Percentiles rank a stretch among this genome's conserved stretches.
Evolutionary conservation across 192 early-diverging fungal species (phyloP).

Genomic region (Coemansia sp.): DNA sequence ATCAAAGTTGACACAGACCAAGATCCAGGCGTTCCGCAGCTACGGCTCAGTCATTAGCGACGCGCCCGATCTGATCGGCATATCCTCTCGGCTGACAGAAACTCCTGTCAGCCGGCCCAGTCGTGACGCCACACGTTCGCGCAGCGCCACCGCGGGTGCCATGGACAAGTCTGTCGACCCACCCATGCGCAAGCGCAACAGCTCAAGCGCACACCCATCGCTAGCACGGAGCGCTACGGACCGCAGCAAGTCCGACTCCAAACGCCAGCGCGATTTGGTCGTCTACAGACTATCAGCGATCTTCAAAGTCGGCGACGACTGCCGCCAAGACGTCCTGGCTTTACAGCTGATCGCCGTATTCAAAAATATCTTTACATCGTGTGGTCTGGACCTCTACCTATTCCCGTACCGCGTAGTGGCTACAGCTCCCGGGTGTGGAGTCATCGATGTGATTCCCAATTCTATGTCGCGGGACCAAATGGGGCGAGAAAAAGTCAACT

Average conservation of each 20-base stretch:
- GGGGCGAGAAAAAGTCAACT: slow-evolving; percentile 98
- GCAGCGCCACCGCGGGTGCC: slow-evolving; percentile 4
- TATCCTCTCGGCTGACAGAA: slow-evolving; percentile 20
- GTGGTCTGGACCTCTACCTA: slow-evolving; percentile 93
- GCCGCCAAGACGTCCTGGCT: slow-evolving; percentile 97
- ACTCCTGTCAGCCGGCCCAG: slow-evolving; percentile 32
- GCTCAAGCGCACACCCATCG: not conserved
- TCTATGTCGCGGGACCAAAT: slow-evolving; percentile 98
- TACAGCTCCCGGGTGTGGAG: slow-evolving; percentile 94
- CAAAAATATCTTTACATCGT: slow-evolving; percentile 91
- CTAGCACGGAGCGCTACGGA: not conserved
- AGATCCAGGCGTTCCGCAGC: slow-evolving; percentile 34
- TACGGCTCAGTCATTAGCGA: slow-evolving; percentile 46
- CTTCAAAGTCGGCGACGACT: slow-evolving; percentile 99
- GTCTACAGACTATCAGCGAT: slow-evolving; percentile 83
- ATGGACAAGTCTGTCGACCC: not conserved
- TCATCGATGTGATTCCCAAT: slow-evolving; percentile 98
- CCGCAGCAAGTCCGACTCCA: slow-evolving; percentile 4
- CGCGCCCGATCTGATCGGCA: slow-evolving; percentile 53
- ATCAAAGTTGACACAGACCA: slow-evolving; percentile 35
- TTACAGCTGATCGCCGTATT: slow-evolving; percentile 97
- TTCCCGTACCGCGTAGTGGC: slow-evolving; percentile 98
- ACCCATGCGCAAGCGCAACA: slow-evolving; percentile 15
- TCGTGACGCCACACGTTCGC: slow-evolving; percentile 30
- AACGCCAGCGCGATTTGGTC: slow-evolving; percentile 4